Conservation (phyloP, 2,329 filamentous ascomycete species). For the Beauveria varroae region DNA sequence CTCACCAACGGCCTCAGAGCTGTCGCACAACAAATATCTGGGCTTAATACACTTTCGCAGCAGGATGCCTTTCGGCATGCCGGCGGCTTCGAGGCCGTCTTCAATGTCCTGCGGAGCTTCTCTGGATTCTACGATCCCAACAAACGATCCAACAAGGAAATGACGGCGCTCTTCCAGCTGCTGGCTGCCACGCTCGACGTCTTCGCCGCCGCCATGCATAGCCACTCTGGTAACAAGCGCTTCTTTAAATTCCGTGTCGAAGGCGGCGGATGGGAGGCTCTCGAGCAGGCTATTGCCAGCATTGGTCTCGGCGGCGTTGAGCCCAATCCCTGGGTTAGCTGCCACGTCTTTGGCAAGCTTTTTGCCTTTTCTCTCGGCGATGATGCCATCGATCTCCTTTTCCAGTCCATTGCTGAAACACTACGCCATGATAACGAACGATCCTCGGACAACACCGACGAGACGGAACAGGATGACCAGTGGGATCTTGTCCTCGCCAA, state of each 20-base stretch:
- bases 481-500: constrained; percentile 31
- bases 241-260: constrained; percentile 76
- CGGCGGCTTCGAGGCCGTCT: constrained; percentile 66
- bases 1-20: constrained; percentile 52
- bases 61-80: constrained; percentile 82
- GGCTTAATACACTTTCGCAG: constrained; percentile 38
- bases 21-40: constrained; percentile 56
- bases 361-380: constrained; percentile 76
- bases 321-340: constrained; percentile 59
- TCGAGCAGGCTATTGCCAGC: constrained; percentile 66
- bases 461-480: constrained; percentile 28
- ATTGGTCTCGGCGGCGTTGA: constrained; percentile 59
- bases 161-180: constrained; percentile 57
- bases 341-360: constrained; percentile 74
- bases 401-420: constrained; percentile 41
- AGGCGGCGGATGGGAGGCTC: constrained; percentile 67
- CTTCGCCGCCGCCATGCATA: constrained; percentile 65
- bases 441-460: constrained; percentile 19
- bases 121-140: constrained; percentile 69
- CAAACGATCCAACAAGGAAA: constrained; percentile 54
- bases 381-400: constrained; percentile 63
- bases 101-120: constrained; percentile 62
- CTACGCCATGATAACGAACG: constrained; percentile 25
- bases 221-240: constrained; percentile 77
- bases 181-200: constrained; percentile 66